Evolutionary conservation across 139 green algal genomes (phyloP), one percentile per base, ranked within the genome.

Genomic region (Nannochloris sp.): DNA sequence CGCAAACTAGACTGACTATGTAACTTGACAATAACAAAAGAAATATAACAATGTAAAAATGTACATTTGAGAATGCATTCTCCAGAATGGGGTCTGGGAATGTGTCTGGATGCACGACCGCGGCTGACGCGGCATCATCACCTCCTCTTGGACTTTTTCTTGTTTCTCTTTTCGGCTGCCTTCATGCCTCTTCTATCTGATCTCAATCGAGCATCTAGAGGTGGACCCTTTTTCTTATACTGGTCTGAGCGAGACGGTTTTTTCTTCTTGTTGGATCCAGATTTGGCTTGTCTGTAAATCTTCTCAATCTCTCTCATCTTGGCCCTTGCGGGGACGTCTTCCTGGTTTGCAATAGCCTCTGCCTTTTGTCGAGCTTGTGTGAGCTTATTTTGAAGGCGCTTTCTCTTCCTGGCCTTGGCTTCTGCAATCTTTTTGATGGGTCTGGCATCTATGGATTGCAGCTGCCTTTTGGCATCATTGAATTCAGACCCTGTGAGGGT

Each of bases 361-460:
- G 89, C 89, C 75, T 94, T 95, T 46, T 83, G 66, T 2, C 76
- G 71, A 4, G 88, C 89, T 31, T 72, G 64, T 12, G 23, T 60
- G 63, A 94, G 70, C 30, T 73, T 71, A 57, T 44, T 56, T 29
- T 48, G 67, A 57, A 90, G 62, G 33, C 84, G 74, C 77, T 86
- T 89, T 46, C 78, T 77, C 80, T 96, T 94, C 49, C 91, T 82
- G 14, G 80, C 82, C 78, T 95, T 95, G 14, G 91, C 91, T 76
- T 97, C 87, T 4, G 80, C 84, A 37, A 98, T 84, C 82, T 98
- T 99, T 72, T 97, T 96, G 69, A 97, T 91, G 29, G 93, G 87
- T 8, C 90, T 79, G 5, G 84, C 79, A 68, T 97, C 82, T 50
- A 97, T 88, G 16, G 85, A 82, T 16, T 73, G 62, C 59, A 96